These are phyloP conservation scores for Alternaria gaisen DNA, from an alignment of 2,329 filamentous ascomycete species.

Conservation along the genomic window DNA sequence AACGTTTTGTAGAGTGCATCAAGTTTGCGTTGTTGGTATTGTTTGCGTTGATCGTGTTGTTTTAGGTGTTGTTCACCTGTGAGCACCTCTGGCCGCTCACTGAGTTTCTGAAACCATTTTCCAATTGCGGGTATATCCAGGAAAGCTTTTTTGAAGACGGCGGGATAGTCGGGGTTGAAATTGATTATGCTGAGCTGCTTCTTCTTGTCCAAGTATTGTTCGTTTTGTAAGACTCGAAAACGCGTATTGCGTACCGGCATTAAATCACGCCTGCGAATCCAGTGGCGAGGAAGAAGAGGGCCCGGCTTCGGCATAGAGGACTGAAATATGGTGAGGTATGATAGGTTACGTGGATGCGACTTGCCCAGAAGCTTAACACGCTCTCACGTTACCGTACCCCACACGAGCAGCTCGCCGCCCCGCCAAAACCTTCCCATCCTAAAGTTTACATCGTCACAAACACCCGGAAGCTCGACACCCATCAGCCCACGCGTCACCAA, in stretches of 20 bases:
- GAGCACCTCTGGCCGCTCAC: not conserved
- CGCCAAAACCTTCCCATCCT: constrained; percentile 32
- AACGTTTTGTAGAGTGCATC: not conserved
- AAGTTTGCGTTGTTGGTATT: not conserved
- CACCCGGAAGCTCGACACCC: constrained; percentile 9
- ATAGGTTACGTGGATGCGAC: not conserved
- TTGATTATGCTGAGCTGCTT: constrained; percentile 14
- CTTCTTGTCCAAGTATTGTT: constrained; percentile 11
- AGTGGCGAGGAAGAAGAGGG: not conserved
- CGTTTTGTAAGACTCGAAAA: constrained; percentile 14
- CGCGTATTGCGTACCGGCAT: not conserved
- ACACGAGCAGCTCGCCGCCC: constrained; percentile 21
- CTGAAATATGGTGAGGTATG: not conserved
- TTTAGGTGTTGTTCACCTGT: not conserved
- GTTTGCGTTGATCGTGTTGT: not conserved
- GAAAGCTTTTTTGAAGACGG: constrained; percentile 35
- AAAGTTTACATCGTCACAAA: constrained; percentile 20
- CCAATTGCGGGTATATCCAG: constrained; percentile 35
- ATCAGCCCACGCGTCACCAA: constrained; percentile 6
- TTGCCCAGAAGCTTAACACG: constrained; percentile 22
- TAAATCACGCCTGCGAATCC: not conserved
- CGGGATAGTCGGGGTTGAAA: constrained; percentile 33
- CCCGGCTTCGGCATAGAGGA: constrained; percentile 2
- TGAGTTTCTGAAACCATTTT: constrained; percentile 40
- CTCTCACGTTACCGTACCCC: constrained; percentile 32